Percentiles rank a stretch among this genome's conserved stretches.
Evolutionary conservation across 2,329 filamentous ascomycete genomes (phyloP).

Genomic region (Colletotrichum australisinense): DNA sequence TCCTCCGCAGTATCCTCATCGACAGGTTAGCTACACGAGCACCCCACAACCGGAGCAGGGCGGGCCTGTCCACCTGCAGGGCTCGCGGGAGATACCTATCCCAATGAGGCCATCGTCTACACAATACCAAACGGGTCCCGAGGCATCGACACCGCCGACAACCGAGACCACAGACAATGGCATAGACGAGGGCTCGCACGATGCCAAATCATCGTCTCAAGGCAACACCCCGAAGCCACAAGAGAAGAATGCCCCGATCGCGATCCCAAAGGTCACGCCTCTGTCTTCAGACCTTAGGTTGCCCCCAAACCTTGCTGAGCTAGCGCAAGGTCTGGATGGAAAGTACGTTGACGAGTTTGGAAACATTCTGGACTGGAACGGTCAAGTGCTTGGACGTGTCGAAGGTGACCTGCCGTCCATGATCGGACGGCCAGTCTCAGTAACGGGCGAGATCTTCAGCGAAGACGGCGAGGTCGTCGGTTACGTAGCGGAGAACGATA

Average conservation of each 20-base stretch:
- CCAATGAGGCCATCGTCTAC: slow-evolving; percentile 23
- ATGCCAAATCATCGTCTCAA: slow-evolving; percentile 5
- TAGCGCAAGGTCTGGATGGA: slow-evolving; percentile 57
- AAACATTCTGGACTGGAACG: slow-evolving; percentile 62
- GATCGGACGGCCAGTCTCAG: slow-evolving; percentile 59
- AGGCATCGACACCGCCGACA: slow-evolving; percentile 1
- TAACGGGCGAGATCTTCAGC: slow-evolving; percentile 59
- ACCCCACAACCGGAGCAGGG: slow-evolving; percentile 25
- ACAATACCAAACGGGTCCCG: slow-evolving; percentile 19
- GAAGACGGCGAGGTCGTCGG: slow-evolving; percentile 55
- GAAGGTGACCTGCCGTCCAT: slow-evolving; percentile 67
- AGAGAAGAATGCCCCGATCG: slow-evolving; percentile 41
- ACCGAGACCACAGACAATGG: slow-evolving; percentile 15
- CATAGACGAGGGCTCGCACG: slow-evolving; percentile 20
- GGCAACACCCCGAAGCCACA: slow-evolving; percentile 10
- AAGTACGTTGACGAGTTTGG: slow-evolving; percentile 65
- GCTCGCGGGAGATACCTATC: slow-evolving; percentile 35
- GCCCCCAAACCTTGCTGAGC: slow-evolving; percentile 43
- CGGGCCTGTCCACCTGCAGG: slow-evolving; percentile 30
- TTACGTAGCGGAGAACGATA: slow-evolving; percentile 56
- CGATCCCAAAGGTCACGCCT: slow-evolving; percentile 54
- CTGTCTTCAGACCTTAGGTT: slow-evolving; percentile 47
- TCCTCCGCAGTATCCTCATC: slow-evolving; percentile 5
- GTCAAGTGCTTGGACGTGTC: slow-evolving; percentile 62
- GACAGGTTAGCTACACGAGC: slow-evolving; percentile 16